phyloP scores from a whole-genome alignment of 768 basidiomycete species.

The Astraeus odoratus region DNA sequence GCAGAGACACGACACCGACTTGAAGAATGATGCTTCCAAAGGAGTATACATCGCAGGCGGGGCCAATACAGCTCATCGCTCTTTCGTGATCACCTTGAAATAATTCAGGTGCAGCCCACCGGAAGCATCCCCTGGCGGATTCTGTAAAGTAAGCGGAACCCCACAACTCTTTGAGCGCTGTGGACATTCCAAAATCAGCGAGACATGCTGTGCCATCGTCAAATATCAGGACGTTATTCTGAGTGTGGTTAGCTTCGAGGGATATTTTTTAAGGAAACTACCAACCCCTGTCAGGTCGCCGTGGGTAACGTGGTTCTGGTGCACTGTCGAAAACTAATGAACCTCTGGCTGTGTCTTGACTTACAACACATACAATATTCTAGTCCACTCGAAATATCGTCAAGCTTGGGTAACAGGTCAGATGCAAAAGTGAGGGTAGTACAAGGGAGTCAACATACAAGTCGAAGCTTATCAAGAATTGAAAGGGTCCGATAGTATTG shows the following conservation, averaged over 20 bases:
- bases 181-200: conserved; percentile 41
- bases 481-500: not conserved
- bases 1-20: not conserved
- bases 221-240: conserved; percentile 16
- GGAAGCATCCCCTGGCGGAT: conserved; percentile 31
- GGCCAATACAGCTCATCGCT: conserved; percentile 8
- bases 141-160: conserved; percentile 19
- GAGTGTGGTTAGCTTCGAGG: not conserved
- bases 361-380: conserved; percentile 7
- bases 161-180: conserved; percentile 27
- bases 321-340: conserved; percentile 6
- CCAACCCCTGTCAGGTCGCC: conserved; percentile 14
- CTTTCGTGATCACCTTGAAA: conserved; percentile 23
- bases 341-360: not conserved
- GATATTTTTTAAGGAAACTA: not conserved
- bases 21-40: conserved; percentile 22
- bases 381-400: conserved; percentile 11
- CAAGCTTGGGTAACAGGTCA: conserved; percentile 11
- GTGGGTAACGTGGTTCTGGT: conserved; percentile 10
- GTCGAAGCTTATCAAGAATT: conserved; percentile 3
- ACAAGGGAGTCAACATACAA: conserved; percentile 11
- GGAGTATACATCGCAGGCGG: conserved; percentile 32
- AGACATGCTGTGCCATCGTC: conserved; percentile 28
- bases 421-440: conserved; percentile 15
- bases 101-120: conserved; percentile 35